A percentile compares a stretch with the other conserved stretches of the same genome.
Conservation (phyloP, 176 grass and related monocot species). For the Oryza glumipatula region DNA sequence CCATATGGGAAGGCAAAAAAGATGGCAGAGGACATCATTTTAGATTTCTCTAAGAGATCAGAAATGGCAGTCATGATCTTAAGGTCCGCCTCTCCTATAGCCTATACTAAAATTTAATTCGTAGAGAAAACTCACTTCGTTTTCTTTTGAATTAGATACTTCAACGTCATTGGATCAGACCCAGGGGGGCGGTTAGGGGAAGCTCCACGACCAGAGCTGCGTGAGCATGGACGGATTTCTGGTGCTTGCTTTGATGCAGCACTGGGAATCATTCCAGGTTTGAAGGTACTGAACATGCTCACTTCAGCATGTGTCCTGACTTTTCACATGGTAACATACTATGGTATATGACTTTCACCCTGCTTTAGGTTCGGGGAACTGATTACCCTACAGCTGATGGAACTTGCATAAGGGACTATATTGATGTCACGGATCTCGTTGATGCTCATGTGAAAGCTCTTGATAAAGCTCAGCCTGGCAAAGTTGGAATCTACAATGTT, state of each 20-base stretch:
- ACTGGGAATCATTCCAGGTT: conserved; percentile 67
- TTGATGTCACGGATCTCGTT: conserved; percentile 98
- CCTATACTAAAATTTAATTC: background rate
- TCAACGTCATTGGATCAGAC: conserved; percentile 96
- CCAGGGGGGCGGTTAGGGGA: conserved; percentile 86
- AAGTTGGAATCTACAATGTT: conserved; percentile 98
- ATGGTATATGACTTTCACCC: background rate
- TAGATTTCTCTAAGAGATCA: conserved; percentile 87
- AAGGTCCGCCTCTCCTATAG: conserved; percentile 54
- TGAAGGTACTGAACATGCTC: conserved; percentile 58
- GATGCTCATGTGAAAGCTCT: conserved; percentile 99
- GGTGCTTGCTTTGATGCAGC: conserved; percentile 92
- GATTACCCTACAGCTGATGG: conserved; percentile 83
- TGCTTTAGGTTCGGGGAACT: conserved; percentile 66
- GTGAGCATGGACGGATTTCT: conserved; percentile 91
- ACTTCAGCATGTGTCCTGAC: background rate
- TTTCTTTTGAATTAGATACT: conserved; percentile 69
- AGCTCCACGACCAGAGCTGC: conserved; percentile 88
- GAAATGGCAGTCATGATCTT: conserved; percentile 98
- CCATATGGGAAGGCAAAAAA: conserved; percentile 98
- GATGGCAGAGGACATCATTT: conserved; percentile 98
- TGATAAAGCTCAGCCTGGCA: conserved; percentile 65
- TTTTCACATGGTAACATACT: conserved; percentile 26
- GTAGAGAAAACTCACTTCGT: background rate
- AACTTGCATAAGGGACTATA: conserved; percentile 93